A percentile compares a stretch with the other conserved stretches of the same genome.
These are phyloP conservation scores for Pseudopyrenochaeta lycopersici DNA, from an alignment of 2,329 filamentous ascomycete genomes.

Conservation along the genomic window DNA sequence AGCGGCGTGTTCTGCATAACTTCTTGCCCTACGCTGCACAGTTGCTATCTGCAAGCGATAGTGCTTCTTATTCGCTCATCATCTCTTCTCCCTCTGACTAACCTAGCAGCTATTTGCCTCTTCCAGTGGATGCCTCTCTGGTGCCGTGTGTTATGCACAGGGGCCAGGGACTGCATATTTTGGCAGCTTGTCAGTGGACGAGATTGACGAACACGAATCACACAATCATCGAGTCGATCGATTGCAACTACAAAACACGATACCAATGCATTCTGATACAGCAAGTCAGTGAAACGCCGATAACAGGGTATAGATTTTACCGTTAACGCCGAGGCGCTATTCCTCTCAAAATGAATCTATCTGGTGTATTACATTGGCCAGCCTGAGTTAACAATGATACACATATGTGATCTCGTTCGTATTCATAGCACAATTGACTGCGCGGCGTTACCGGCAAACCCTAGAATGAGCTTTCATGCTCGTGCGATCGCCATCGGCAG, in stretches of 20 bases:
- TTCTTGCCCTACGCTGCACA: too few species aligned
- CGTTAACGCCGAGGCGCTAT: too few species aligned
- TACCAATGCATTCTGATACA: background rate
- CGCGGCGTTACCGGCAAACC: background rate
- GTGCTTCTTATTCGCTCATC: too few species aligned
- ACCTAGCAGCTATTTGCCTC: background rate
- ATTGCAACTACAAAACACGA: background rate
- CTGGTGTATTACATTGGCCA: background rate
- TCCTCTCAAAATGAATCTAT: background rate
- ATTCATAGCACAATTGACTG: background rate
- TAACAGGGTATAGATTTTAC: too few species aligned
- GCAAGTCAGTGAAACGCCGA: background rate
- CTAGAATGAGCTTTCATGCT: background rate
- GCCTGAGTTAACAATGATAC: background rate
- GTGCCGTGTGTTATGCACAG: background rate
- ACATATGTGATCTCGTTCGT: background rate
- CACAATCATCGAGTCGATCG: background rate
- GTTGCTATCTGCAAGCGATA: too few species aligned
- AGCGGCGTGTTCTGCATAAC: too few species aligned
- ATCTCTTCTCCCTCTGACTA: background rate
- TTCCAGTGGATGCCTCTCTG: background rate
- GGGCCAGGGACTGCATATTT: background rate
- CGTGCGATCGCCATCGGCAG: background rate
- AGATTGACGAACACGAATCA: background rate
- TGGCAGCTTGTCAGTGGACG: background rate